These are phyloP conservation scores for Phytopythium cucurbitacearum DNA, from an alignment of 352 stramenopile genomes.

Conservation along the genomic window DNA sequence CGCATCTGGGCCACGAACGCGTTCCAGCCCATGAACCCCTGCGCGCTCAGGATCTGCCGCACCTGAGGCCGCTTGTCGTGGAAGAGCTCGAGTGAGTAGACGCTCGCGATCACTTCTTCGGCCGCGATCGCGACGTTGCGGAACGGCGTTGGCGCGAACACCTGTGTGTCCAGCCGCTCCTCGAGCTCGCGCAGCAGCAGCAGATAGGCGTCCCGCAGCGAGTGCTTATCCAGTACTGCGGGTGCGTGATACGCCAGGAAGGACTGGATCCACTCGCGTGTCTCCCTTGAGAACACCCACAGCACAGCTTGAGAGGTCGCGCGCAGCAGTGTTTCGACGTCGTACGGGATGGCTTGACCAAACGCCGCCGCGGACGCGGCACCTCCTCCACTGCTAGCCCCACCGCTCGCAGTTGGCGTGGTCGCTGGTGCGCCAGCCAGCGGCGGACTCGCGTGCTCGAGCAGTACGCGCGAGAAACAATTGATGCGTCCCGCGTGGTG, in stretches of 20 bases:
- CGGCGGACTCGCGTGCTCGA: constrained; percentile 19
- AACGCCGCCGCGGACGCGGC: too few relatives aligned
- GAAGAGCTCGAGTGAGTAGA: constrained; percentile 54
- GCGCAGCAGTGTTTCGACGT: constrained; percentile 39
- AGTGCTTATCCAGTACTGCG: constrained; percentile 31
- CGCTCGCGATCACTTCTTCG: constrained; percentile 56
- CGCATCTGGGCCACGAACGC: constrained; percentile 62
- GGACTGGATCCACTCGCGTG: constrained; percentile 26
- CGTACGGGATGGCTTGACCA: constrained; percentile 8
- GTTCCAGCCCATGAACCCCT: constrained; percentile 50
- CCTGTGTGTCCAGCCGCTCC: constrained; percentile 35
- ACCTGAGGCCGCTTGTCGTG: constrained; percentile 36
- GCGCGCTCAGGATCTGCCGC: constrained; percentile 41
- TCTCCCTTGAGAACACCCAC: constrained; percentile 54
- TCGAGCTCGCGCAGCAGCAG: constrained; percentile 38
- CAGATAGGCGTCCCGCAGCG: constrained; percentile 41
- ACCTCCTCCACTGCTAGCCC: too few relatives aligned
- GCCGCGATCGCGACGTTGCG: constrained; percentile 37
- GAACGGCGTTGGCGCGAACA: constrained; percentile 36
- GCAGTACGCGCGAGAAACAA: constrained; percentile 39
- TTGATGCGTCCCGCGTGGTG: constrained; percentile 27
- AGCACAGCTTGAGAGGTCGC: constrained; percentile 28
- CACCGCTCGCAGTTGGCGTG: not conserved
- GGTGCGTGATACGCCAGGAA: constrained; percentile 40
- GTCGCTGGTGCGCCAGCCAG: constrained; percentile 8